Percentiles rank a stretch among this genome's conserved stretches.
Conservation (phyloP, 345 rosid genomes). For the Populus nigra region DNA sequence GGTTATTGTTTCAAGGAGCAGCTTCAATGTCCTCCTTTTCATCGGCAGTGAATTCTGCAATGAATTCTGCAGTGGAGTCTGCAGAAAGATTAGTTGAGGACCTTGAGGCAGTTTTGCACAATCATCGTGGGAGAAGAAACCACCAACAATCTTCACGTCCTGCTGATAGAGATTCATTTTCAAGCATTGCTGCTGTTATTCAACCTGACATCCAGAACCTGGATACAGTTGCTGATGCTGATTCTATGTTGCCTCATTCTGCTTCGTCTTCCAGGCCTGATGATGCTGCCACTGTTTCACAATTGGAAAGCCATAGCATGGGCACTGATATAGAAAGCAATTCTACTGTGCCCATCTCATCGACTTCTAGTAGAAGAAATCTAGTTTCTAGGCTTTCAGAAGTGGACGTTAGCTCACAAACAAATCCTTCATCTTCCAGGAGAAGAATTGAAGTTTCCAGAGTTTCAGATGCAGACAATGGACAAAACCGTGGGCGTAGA, state of each 20-base stretch:
- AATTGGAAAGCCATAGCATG: not conserved
- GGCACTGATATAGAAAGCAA: not conserved
- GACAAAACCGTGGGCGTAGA: not conserved
- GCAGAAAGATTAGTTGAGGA: constrained; percentile 34
- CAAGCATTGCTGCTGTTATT: constrained; percentile 14
- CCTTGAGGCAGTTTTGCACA: constrained; percentile 37
- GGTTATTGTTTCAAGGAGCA: constrained; percentile 27
- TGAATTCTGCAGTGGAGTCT: constrained; percentile 33
- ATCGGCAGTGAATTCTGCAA: constrained; percentile 31
- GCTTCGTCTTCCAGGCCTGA: constrained; percentile 20
- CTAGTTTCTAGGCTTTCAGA: constrained; percentile 5
- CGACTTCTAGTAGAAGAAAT: constrained; percentile 12
- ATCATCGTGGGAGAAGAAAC: constrained; percentile 28
- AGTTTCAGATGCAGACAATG: constrained; percentile 2
- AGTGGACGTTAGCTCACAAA: not conserved
- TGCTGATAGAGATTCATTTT: constrained; percentile 27
- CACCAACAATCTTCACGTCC: constrained; percentile 21
- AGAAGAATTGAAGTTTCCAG: constrained; percentile 8
- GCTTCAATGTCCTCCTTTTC: constrained; percentile 36
- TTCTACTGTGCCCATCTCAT: not conserved
- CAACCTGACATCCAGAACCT: constrained; percentile 19
- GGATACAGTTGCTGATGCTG: constrained; percentile 21
- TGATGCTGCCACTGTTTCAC: constrained; percentile 12
- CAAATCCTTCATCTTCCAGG: constrained; percentile 11
- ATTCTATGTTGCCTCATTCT: constrained; percentile 13